Percentiles rank a stretch among this genome's conserved stretches.
Conservation (phyloP, 768 basidiomycete species). For the Tephrocybe sp. region DNA sequence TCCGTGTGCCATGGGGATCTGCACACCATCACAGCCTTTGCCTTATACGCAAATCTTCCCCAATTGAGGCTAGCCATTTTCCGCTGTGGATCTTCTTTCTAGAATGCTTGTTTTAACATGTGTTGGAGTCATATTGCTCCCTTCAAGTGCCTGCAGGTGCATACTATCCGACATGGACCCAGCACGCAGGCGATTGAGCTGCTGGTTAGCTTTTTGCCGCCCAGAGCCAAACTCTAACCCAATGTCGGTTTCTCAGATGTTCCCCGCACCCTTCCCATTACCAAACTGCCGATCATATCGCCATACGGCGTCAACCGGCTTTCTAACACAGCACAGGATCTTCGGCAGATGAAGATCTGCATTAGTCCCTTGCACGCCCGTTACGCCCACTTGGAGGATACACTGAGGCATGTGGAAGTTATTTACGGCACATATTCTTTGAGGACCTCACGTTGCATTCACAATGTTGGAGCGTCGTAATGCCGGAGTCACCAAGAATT, state of each 20-base stretch:
- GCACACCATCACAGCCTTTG: slow-evolving; percentile 10
- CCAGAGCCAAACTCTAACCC: slow-evolving; percentile 10
- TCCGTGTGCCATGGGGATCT: slow-evolving; percentile 17
- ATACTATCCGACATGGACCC: too few species aligned
- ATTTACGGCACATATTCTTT: background rate
- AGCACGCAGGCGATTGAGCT: too few species aligned
- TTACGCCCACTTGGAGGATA: too few species aligned
- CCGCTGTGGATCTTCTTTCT: slow-evolving; percentile 4
- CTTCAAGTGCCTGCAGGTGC: too few species aligned
- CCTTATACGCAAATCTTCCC: slow-evolving; percentile 17
- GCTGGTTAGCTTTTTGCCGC: background rate
- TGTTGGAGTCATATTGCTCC: background rate
- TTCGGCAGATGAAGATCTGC: slow-evolving; percentile 12
- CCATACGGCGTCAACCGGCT: slow-evolving; percentile 9
- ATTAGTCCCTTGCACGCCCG: too few species aligned
- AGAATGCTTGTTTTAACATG: background rate
- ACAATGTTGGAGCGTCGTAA: background rate
- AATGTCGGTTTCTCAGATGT: slow-evolving; percentile 14
- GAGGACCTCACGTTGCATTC: background rate
- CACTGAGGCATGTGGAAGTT: background rate
- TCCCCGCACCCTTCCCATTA: slow-evolving; percentile 16
- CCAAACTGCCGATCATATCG: slow-evolving; percentile 21
- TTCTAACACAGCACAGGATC: slow-evolving; percentile 10
- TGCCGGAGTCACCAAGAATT: slow-evolving; percentile 10
- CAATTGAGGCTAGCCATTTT: slow-evolving; percentile 10